A percentile compares a stretch with the other conserved stretches of the same genome.
phyloP scores from a whole-genome alignment of 83 land plant species.

The Picea engelmannii region DNA sequence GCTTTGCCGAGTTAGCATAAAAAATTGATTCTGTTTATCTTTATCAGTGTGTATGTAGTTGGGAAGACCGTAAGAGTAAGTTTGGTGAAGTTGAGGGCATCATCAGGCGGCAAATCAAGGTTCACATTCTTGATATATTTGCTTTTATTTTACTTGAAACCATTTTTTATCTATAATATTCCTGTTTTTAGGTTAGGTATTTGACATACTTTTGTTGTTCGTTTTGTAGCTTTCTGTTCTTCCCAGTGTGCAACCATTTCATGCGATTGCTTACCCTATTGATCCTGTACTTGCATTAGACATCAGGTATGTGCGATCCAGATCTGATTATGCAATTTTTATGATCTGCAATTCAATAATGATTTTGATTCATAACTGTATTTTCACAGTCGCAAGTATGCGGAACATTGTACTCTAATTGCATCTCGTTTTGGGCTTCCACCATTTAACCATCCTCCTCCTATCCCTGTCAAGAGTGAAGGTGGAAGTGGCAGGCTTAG shows the following conservation, averaged over 20 bases:
- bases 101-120: conserved; percentile 88
- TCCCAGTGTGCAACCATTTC: conserved; percentile 99
- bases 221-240: conserved; percentile 35
- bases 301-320: conserved; percentile 59
- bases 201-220: too few relatives aligned
- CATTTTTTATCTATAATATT: conserved; percentile 1
- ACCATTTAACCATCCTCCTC: conserved; percentile 73
- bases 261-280: conserved; percentile 98
- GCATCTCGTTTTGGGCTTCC: conserved; percentile 89
- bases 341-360: not conserved
- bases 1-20: not conserved
- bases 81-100: conserved; percentile 87
- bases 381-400: conserved; percentile 86
- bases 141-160: not conserved
- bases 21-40: not conserved
- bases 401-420: conserved; percentile 82
- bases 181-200: not conserved
- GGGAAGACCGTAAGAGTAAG: conserved; percentile 91
- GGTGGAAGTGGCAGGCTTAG: conserved; percentile 73
- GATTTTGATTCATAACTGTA: too few relatives aligned
- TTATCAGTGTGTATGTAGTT: conserved; percentile 86
- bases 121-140: conserved; percentile 12
- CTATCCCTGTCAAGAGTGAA: conserved; percentile 59
- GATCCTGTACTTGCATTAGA: conserved; percentile 94
- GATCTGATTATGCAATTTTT: not conserved